Evolutionary conservation across 192 early-diverging fungal genomes (phyloP).

Genomic region (Coemansia reversa): DNA sequence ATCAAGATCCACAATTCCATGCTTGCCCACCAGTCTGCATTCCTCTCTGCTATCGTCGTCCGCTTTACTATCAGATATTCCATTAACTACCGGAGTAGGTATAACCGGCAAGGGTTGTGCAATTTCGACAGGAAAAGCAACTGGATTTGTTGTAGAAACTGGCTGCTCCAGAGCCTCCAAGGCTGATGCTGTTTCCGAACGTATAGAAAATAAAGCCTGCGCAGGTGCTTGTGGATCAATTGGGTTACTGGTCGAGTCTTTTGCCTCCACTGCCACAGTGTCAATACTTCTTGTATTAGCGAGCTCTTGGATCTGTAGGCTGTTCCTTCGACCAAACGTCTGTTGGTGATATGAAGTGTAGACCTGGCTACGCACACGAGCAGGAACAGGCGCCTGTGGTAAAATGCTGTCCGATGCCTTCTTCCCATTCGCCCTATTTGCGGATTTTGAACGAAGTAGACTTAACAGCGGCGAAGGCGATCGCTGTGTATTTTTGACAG

Average conservation of each 20-base stretch:
- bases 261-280: background rate
- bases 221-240: conserved; percentile 16
- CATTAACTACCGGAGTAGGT: background rate
- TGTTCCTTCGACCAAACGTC: conserved; percentile 19
- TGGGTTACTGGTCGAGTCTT: background rate
- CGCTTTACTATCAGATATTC: background rate
- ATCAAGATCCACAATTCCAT: conserved; percentile 55
- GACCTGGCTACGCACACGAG: conserved; percentile 47
- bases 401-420: background rate
- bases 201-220: conserved; percentile 38
- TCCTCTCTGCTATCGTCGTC: conserved; percentile 1
- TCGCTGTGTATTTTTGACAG: conserved; percentile 6
- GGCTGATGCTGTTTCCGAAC: conserved; percentile 39
- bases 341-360: conserved; percentile 48
- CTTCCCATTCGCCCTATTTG: conserved; percentile 4
- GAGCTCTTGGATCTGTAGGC: conserved; percentile 29
- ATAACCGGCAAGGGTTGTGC: background rate
- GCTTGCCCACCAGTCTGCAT: conserved; percentile 36
- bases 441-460: conserved; percentile 16
- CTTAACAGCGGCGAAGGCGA: conserved; percentile 23
- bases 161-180: conserved; percentile 10
- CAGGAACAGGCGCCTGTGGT: conserved; percentile 37
- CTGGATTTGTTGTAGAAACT: background rate
- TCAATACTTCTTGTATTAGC: background rate
- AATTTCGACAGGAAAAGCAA: background rate